Base-by-base conservation (phyloP, 2,329 filamentous ascomycete genomes). In the Colletotrichum liriopes region DNA sequence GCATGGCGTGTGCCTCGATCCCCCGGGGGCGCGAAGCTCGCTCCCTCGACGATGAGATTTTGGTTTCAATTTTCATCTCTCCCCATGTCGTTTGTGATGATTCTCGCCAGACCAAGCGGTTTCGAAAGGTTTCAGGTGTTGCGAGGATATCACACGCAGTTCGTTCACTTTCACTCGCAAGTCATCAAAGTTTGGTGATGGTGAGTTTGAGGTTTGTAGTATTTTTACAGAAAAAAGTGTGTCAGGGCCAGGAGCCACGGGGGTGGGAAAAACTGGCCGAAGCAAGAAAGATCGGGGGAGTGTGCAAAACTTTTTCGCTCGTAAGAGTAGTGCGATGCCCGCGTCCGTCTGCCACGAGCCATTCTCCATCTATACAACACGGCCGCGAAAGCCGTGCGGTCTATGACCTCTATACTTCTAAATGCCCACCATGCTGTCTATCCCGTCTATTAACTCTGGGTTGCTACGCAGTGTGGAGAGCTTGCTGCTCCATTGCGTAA, bases 181-280 rank as follows among this genome's bases (percentile, higher is more conserved):
- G n/a, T 55, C 39, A 55, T 45, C 49, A 54, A 35, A 35, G 37
- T 41, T 32, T 5, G 49, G 20, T 54, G 11, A 43, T 54, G 37
- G 26, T 54, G 26, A 55, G 37, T 72, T 72, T 70, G 70, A 72
- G 65, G 70, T 64, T 72, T 69, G 62, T 72, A 72, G 70, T 72
- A 72, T 72, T 72, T 72, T 72, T 72, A 72, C 70, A 72, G 70
- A 72, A 72, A 72, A 70, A 65, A 65, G 55, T 58, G 69, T 72
- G 47, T 72, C 70, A 64, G 70, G 70, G 70, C 69, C 69, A 72
- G 52, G 69, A 72, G 65, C 65, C 69, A 72, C 69, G 54, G 70
- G 70, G 70, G 47, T 64, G 70, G 39, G 62, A 54, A 41, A 59
- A 26, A 61, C 41, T 32, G 52, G 49, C 47, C 26, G 45, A 58